Evolutionary conservation across 306 rosid genomes (phyloP), one percentile per base, ranked within the genome.

Genomic region (Quercus engelmannii): DNA sequence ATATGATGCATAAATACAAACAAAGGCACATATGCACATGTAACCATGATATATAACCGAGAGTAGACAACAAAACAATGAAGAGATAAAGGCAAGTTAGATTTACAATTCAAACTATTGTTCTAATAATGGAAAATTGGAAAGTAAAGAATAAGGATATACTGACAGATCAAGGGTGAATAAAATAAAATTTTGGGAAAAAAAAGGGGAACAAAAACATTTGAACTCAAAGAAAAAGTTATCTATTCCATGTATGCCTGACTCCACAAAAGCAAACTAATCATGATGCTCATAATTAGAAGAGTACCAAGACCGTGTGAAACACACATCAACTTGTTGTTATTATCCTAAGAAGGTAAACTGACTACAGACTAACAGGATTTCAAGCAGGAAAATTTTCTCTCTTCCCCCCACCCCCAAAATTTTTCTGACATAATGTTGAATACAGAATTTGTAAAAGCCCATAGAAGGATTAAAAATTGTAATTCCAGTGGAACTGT

Each of bases 51-150:
- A 59, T 58, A 38, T 67, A 59, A 55, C 67, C 62, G 41, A 65
- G 55, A 78, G 67, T 23, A 58, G 64, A 59, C 26, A 55, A 56
- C 55, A 57, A 72, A 61, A 79, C 74, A 77, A 77, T 17, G 67
- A 30, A 28, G 62, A 73, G 26, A 26, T 14, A 54, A 71, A 75
- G 51, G 41, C 33, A 77, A 56, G 21, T 31, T 20, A 69, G 7
- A 71, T 63, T 70, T 57, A 38, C 71, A 58, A 52, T 12, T 65
- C 26, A 43, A n/a, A 33, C 59, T 69, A 68, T 82, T 69, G 75
- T 18, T 63, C 64, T 28, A 73, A 70, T 72, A 17, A 55, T 41
- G 12, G 11, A 41, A 41, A 41, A 41, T 8, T 33, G 64, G 57
- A 78, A 26, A 71, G 17, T 1, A 30, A 28, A 59, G 33, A 17